Evolutionary conservation across 2,329 filamentous ascomycete species (phyloP).

Genomic region (Pseudocercospora cruenta): DNA sequence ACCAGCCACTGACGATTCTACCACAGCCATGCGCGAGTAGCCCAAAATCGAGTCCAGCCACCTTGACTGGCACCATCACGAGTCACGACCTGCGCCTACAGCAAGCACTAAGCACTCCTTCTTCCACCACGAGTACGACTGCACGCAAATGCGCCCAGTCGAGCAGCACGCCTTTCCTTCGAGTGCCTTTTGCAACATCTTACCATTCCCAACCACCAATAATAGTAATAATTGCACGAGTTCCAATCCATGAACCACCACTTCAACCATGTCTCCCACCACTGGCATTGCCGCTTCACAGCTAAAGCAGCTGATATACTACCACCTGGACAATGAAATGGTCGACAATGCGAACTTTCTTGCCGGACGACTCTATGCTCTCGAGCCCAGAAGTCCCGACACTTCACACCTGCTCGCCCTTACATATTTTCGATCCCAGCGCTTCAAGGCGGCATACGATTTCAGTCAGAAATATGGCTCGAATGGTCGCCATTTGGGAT

Average conservation of each 20-base stretch:
- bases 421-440: constrained; percentile 80
- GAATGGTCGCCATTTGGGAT: constrained; percentile 77
- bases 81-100: constrained; percentile 3
- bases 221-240: constrained; percentile 9
- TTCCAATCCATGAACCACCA: not conserved
- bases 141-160: constrained; percentile 2
- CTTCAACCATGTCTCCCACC: constrained; percentile 56
- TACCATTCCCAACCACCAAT: not conserved
- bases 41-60: not conserved
- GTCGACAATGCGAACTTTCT: constrained; percentile 92
- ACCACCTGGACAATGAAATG: constrained; percentile 85
- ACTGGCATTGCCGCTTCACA: constrained; percentile 61
- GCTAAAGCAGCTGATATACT: constrained; percentile 68
- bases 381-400: constrained; percentile 80
- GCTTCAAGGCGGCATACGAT: constrained; percentile 85
- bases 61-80: not conserved
- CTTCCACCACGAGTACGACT: not conserved
- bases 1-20: not conserved
- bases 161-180: not conserved
- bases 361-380: constrained; percentile 80
- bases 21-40: not conserved
- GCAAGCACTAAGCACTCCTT: not conserved
- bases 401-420: constrained; percentile 81
- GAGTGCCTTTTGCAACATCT: not conserved
- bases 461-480: constrained; percentile 71